A percentile compares a stretch with the other conserved stretches of the same genome.
Evolutionary conservation across 2,329 filamentous ascomycete genomes (phyloP).

Genomic region (Apiospora koreana): DNA sequence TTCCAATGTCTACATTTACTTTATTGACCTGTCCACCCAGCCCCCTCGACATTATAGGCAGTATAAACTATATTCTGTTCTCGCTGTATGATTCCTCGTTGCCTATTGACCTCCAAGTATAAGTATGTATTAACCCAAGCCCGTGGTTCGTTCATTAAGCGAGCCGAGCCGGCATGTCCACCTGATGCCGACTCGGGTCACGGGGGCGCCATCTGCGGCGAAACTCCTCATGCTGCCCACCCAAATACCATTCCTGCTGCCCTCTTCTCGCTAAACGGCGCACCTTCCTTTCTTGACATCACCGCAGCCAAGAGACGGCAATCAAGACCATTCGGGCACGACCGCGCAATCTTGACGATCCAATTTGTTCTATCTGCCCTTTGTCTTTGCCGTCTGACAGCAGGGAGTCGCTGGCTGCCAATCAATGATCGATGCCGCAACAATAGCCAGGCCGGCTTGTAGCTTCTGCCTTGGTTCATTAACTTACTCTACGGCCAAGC

Average conservation of each 20-base stretch:
- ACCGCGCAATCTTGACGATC: neutral
- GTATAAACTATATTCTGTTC: neutral
- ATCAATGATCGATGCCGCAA: neutral
- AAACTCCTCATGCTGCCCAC: neutral
- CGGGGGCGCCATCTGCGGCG: neutral
- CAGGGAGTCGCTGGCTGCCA: neutral
- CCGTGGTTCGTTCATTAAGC: neutral
- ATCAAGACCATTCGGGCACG: neutral
- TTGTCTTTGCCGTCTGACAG: neutral
- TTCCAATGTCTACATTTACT: neutral
- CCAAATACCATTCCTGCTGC: neutral
- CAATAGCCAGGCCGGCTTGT: neutral
- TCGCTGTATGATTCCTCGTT: neutral
- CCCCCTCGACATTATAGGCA: neutral
- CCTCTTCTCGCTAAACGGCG: slow-evolving; percentile 1
- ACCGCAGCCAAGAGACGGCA: slow-evolving; percentile 1
- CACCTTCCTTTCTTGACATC: slow-evolving; percentile 3
- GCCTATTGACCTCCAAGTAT: neutral
- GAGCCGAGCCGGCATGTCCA: slow-evolving; percentile 6
- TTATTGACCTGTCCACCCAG: no score
- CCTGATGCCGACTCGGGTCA: neutral
- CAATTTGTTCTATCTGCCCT: neutral
- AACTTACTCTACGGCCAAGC: neutral
- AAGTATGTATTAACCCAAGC: neutral
- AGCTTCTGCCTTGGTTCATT: neutral